Base-by-base conservation (phyloP, 768 basidiomycete genomes). In the Trametes punicea region DNA sequence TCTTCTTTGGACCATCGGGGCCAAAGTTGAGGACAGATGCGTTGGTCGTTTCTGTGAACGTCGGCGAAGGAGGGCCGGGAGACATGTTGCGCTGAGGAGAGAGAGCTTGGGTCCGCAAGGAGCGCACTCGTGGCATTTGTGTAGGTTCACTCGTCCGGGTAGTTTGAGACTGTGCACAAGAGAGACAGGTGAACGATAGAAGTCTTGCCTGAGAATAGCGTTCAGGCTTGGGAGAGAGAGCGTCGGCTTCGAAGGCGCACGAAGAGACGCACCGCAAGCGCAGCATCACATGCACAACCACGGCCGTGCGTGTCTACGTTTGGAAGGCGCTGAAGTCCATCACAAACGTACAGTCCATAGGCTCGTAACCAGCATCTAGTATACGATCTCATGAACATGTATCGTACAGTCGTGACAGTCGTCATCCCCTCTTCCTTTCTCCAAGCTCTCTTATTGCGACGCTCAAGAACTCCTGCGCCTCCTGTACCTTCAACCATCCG, bases 11-110 rank as follows among this genome's bases (percentile, higher is more conserved):
- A 6, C 89, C 88, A 62, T 84, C 77, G 45, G 76, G 75, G 29
- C 89, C 88, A 69, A 90, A 87, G 69, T 87, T 82, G 74, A 90
- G 81, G 44, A 80, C 81, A 16, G 91, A 91, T 29, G 77, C 87
- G 66, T 89, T 82, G 9, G 92, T 93, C 21, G 81, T 75, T 18
- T 92, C 90, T 27, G 89, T 87, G 73, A 88, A 90, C 2, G 91
- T 90, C 49, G 91, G 91, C 23, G 91, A 93, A 2, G 89, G 88
- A 52, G 88, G 85, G 33, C 75, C 71, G 51, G 83, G 77, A 6
- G 83, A 81, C 3, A 74, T 68, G 49, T 70, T 73, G 52, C 77
- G 74, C 64, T 74, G 72, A 67, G 75, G 69, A 57, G 77, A 71
- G 73, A 84, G 67, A 8, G 79, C 69, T 29, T 86, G 72, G 26